Conservation (phyloP, 1,284 basidiomycete species). For the Heterobasidion parviporum region DNA sequence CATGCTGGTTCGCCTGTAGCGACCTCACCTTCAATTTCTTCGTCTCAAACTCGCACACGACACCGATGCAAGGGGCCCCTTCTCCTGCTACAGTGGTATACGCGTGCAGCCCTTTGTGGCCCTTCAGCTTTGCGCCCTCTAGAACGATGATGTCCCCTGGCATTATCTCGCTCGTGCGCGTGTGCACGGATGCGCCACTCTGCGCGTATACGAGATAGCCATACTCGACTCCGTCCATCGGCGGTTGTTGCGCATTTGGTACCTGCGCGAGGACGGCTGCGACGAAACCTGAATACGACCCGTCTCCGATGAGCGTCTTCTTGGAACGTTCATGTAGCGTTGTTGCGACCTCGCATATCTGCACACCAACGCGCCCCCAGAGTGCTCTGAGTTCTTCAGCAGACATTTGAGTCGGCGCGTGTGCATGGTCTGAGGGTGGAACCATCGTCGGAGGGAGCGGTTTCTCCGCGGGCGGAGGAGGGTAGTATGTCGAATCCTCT, state of each 20-base stretch:
- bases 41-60: slow-evolving; percentile 76
- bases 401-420: slow-evolving; percentile 27
- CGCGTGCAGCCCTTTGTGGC: slow-evolving; percentile 73
- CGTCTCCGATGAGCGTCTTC: slow-evolving; percentile 72
- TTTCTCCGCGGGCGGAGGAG: slow-evolving; percentile 3
- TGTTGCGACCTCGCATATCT: slow-evolving; percentile 63
- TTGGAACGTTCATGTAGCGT: slow-evolving; percentile 67
- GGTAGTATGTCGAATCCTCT: slow-evolving; percentile 36
- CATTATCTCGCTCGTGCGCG: slow-evolving; percentile 71
- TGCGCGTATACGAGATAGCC: slow-evolving; percentile 75
- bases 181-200: slow-evolving; percentile 56
- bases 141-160: slow-evolving; percentile 80
- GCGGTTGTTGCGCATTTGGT: slow-evolving; percentile 38
- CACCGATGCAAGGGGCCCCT: slow-evolving; percentile 58
- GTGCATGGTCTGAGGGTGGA: background rate
- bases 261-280: slow-evolving; percentile 53
- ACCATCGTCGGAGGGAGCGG: background rate
- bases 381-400: slow-evolving; percentile 62
- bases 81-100: slow-evolving; percentile 57
- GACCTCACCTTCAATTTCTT: slow-evolving; percentile 83
- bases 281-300: slow-evolving; percentile 75
- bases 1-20: slow-evolving; percentile 75
- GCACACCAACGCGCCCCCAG: slow-evolving; percentile 68
- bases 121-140: slow-evolving; percentile 77
- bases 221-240: slow-evolving; percentile 33